phyloP scores from a whole-genome alignment of 768 basidiomycete species.

The Dioszegia aurantiaca region DNA sequence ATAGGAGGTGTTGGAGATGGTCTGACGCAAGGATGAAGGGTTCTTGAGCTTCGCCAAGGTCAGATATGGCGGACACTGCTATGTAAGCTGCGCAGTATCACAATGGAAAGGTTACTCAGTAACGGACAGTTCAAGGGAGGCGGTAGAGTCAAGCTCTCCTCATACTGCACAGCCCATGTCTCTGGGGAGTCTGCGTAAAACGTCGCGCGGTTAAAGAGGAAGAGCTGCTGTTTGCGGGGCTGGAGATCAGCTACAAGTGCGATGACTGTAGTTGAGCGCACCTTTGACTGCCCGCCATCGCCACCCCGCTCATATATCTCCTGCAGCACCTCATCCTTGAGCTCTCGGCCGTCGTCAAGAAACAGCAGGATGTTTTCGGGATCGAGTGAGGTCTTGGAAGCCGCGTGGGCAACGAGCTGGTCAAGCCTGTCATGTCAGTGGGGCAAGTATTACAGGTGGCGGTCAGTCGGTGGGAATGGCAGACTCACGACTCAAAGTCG shows the following conservation, averaged over 20 bases:
- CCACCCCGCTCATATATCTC: conserved; percentile 33
- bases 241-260: conserved; percentile 9
- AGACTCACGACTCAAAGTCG: conserved; percentile 15
- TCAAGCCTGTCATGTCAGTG: conserved; percentile 13
- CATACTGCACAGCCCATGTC: conserved; percentile 34
- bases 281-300: conserved; percentile 19
- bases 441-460: neutral
- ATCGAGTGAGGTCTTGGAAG: neutral
- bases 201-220: conserved; percentile 44
- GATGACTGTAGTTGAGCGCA: conserved; percentile 10
- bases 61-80: conserved; percentile 18
- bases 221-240: conserved; percentile 26
- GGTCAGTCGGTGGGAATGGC: neutral
- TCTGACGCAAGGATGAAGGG: conserved; percentile 41
- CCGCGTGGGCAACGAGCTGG: neutral
- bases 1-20: conserved; percentile 40
- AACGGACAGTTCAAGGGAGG: conserved; percentile 37
- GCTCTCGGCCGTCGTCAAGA: conserved; percentile 39
- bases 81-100: neutral
- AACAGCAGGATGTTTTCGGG: conserved; percentile 37
- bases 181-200: conserved; percentile 44
- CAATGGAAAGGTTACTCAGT: neutral
- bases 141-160: conserved; percentile 37
- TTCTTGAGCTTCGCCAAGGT: conserved; percentile 26
- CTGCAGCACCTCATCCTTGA: conserved; percentile 27